These are phyloP conservation scores for Aspergillus incahuasiensis DNA, from an alignment of 495 filamentous ascomycete species.

Conservation along the genomic window DNA sequence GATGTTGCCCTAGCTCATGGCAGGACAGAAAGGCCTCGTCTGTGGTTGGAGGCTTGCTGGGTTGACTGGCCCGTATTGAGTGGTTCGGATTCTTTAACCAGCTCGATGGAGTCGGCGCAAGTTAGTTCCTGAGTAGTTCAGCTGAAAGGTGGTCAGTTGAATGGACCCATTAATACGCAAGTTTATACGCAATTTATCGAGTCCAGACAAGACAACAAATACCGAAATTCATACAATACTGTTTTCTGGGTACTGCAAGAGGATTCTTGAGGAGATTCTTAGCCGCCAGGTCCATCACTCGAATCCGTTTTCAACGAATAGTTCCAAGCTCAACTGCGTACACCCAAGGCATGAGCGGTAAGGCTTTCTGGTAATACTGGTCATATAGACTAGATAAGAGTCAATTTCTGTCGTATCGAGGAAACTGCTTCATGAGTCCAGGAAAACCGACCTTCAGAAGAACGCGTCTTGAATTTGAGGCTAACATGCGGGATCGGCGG, in stretches of 20 bases:
- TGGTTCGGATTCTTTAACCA: background rate
- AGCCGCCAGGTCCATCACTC: background rate
- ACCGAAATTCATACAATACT: background rate
- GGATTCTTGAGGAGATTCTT: background rate
- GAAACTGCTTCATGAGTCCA: background rate
- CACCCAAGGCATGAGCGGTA: background rate
- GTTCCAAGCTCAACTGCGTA: background rate
- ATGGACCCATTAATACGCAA: background rate
- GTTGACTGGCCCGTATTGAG: background rate
- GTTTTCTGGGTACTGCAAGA: background rate
- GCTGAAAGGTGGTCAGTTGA: conserved; percentile 8
- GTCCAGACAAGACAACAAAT: background rate
- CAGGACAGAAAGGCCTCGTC: background rate
- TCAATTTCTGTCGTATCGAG: background rate
- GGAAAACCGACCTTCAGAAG: background rate
- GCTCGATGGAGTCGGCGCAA: background rate
- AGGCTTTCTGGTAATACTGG: background rate
- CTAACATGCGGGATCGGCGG: background rate
- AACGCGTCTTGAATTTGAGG: background rate
- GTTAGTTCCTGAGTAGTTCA: background rate
- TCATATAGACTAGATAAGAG: background rate
- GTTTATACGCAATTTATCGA: background rate
- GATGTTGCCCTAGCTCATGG: background rate
- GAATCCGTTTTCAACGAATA: background rate
- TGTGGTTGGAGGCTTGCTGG: background rate